phyloP scores from a whole-genome alignment of 2,329 filamentous ascomycete genomes.

The Sporothrix dimorphospora region DNA sequence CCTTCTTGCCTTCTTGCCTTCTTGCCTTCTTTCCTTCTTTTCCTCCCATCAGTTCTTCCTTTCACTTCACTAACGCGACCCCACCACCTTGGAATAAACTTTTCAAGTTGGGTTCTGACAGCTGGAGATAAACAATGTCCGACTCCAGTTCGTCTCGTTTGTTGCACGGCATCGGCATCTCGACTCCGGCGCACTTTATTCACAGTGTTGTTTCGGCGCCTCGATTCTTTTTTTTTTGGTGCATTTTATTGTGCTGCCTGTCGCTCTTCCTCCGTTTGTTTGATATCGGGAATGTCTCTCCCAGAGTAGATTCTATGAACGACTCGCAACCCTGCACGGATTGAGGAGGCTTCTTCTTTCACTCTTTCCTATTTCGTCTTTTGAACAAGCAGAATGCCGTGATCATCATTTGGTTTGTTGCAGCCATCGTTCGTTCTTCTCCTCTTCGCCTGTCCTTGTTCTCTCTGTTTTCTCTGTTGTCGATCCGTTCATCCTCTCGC shows the following conservation, averaged over 20 bases:
- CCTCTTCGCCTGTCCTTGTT: not conserved
- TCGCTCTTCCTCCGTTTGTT: not conserved
- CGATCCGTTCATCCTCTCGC: not conserved
- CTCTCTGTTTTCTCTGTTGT: no score
- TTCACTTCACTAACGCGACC: not conserved
- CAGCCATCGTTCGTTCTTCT: not conserved
- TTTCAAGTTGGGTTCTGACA: not conserved
- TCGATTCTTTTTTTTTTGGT: not conserved
- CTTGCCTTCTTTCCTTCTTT: not conserved
- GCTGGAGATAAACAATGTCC: not conserved
- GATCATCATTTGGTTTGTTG: constrained; percentile 3
- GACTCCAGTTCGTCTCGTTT: not conserved
- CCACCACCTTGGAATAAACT: not conserved
- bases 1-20: not conserved
- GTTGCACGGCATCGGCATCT: not conserved
- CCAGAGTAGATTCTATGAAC: not conserved
- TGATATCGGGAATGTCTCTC: not conserved
- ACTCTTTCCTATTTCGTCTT: not conserved
- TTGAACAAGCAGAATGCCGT: not conserved
- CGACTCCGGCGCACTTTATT: not conserved
- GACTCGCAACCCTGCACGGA: no score
- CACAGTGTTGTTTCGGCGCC: no score
- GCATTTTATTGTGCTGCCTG: not conserved
- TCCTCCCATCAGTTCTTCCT: not conserved
- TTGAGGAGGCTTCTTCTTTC: no score